These are phyloP conservation scores for Silene latifolia DNA, from an alignment of 148 eudicot genomes.

Conservation along the genomic window DNA sequence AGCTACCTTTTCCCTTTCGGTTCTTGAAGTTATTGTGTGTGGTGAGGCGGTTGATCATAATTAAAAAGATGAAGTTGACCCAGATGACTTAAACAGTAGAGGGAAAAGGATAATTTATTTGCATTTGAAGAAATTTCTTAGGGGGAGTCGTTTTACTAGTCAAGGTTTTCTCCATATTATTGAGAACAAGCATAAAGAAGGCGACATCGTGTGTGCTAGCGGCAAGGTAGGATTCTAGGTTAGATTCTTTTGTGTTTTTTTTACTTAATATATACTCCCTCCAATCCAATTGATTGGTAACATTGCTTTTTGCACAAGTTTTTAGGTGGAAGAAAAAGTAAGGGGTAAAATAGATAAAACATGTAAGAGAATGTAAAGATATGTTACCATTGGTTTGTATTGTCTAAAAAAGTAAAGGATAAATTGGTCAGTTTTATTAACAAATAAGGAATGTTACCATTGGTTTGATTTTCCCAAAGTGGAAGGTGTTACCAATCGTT, in stretches of 20 bases:
- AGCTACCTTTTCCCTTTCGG: constrained; percentile 63
- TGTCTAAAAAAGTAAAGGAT: too few species aligned
- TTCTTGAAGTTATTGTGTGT: constrained; percentile 80
- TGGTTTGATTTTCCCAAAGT: too few species aligned
- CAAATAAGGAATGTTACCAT: too few species aligned
- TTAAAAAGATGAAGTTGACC: constrained; percentile 33
- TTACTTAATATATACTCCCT: not conserved
- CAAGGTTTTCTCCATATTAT: constrained; percentile 64
- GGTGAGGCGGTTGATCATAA: constrained; percentile 54
- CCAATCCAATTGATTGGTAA: too few species aligned
- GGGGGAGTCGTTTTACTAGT: constrained; percentile 78
- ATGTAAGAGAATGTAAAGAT: too few species aligned
- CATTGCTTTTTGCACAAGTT: too few species aligned
- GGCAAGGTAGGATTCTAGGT: constrained; percentile 68
- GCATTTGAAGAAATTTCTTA: constrained; percentile 81
- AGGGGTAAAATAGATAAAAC: too few species aligned
- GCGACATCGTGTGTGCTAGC: constrained; percentile 86
- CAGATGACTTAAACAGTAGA: constrained; percentile 29
- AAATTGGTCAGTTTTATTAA: too few species aligned
- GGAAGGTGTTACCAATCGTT: too few species aligned
- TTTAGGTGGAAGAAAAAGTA: too few species aligned
- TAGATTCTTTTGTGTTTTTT: constrained; percentile 2
- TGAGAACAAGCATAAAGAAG: constrained; percentile 70
- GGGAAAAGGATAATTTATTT: constrained; percentile 53
- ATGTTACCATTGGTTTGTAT: too few species aligned